phyloP scores from a whole-genome alignment of 495 filamentous ascomycete genomes.

The Penicillium cosmopolitanum region DNA sequence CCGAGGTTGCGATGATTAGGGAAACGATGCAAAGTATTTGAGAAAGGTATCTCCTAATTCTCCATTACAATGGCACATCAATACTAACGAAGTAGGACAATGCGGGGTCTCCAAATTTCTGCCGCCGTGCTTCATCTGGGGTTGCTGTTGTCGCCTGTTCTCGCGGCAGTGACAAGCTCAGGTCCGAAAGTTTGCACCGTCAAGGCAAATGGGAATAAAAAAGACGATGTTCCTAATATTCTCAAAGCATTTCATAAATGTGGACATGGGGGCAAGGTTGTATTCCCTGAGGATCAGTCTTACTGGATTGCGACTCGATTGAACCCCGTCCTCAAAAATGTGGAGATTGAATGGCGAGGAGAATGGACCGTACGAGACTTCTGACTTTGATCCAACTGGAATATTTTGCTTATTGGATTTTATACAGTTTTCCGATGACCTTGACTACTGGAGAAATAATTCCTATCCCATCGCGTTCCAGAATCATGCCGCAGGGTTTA shows the following conservation, averaged over 20 bases:
- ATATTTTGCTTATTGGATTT: background rate
- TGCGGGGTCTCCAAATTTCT: conserved; percentile 5
- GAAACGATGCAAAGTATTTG: background rate
- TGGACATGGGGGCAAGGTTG: conserved; percentile 51
- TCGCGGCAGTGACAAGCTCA: background rate
- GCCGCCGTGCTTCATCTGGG: conserved; percentile 5
- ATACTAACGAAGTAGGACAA: background rate
- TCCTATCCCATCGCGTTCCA: conserved; percentile 58
- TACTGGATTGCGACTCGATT: conserved; percentile 55
- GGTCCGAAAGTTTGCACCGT: conserved; percentile 30
- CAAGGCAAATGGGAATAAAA: conserved; percentile 31
- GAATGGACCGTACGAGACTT: conserved; percentile 45
- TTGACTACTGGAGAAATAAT: conserved; percentile 59
- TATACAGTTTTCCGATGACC: conserved; percentile 51
- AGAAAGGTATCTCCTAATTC: background rate
- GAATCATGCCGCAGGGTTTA: conserved; percentile 58
- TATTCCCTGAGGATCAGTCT: conserved; percentile 53
- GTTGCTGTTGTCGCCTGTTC: background rate
- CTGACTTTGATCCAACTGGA: background rate
- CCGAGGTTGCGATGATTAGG: conserved; percentile 9
- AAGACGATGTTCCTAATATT: conserved; percentile 55
- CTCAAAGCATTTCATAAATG: conserved; percentile 54
- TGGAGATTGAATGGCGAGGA: conserved; percentile 51
- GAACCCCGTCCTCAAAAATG: conserved; percentile 51
- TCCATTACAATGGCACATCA: background rate